Evolutionary conservation across 306 rosid genomes (phyloP).

Genomic region (Herpetospermum pedunculosum): DNA sequence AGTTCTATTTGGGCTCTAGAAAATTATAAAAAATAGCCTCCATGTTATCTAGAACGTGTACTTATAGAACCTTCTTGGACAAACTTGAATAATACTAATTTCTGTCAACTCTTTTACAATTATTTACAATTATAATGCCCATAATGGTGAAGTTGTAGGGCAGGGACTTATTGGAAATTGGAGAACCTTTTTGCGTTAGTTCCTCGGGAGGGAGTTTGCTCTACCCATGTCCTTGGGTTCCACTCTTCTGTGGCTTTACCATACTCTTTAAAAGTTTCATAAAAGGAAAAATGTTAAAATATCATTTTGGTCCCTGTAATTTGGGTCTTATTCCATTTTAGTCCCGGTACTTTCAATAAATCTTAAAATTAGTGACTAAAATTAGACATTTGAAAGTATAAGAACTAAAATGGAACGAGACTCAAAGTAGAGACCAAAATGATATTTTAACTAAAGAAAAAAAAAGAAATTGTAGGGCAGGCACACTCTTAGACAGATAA

Average conservation of each 20-base stretch:
- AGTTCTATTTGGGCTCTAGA: not conserved
- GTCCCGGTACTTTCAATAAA: no score
- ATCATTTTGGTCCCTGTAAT: no score
- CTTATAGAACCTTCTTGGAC: not conserved
- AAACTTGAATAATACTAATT: not conserved
- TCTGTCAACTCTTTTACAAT: not conserved
- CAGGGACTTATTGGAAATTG: not conserved
- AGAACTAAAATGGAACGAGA: no score
- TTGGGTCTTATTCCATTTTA: no score
- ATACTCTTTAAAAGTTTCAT: not conserved
- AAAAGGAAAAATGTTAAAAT: no score
- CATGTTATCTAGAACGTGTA: not conserved
- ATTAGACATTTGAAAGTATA: no score
- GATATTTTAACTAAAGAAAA: no score
- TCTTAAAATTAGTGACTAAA: no score
- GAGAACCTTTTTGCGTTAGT: not conserved
- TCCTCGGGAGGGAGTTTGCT: not conserved
- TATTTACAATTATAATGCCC: not conserved
- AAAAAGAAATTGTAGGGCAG: not conserved
- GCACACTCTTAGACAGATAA: not conserved
- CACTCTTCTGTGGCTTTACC: not conserved
- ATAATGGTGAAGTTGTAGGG: not conserved
- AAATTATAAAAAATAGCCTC: not conserved
- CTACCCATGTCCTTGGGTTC: not conserved
- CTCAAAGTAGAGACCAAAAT: no score